Percentiles rank a stretch among this genome's conserved stretches.
phyloP scores from a whole-genome alignment of 2,329 filamentous ascomycete genomes.

The Tolypocladium capitatum region DNA sequence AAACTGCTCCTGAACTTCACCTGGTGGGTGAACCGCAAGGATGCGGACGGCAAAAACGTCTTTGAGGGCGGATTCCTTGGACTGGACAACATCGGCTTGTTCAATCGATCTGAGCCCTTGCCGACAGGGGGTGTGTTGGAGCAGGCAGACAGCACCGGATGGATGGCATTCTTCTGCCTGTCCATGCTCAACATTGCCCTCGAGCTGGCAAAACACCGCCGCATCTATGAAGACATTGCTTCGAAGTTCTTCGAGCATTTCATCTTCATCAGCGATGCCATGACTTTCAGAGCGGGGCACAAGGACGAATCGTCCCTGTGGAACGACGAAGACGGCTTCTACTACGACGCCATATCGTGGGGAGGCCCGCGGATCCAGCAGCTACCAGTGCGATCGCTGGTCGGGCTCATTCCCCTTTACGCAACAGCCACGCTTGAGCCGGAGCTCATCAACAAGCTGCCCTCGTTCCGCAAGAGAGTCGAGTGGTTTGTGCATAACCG shows the following conservation, averaged over 20 bases:
- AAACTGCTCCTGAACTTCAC: conserved; percentile 94
- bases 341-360: conserved; percentile 97
- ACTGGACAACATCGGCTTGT: conserved; percentile 91
- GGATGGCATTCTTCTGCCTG: conserved; percentile 97
- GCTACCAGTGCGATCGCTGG: conserved; percentile 79
- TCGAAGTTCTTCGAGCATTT: conserved; percentile 99
- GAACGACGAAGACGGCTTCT: conserved; percentile 96
- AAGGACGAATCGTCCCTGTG: conserved; percentile 73
- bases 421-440: conserved; percentile 87
- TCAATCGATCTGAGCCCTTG: conserved; percentile 90
- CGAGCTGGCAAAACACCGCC: conserved; percentile 86
- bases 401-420: conserved; percentile 87
- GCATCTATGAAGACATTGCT: conserved; percentile 91
- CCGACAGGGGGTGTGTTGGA: conserved; percentile 89
- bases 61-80: conserved; percentile 95
- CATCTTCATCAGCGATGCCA: conserved; percentile 93
- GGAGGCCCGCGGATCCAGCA: conserved; percentile 89
- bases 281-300: conserved; percentile 65
- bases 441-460: conserved; percentile 81
- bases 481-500: conserved; percentile 91
- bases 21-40: conserved; percentile 98
- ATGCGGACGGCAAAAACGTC: conserved; percentile 87
- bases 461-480: conserved; percentile 82
- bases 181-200: conserved; percentile 96
- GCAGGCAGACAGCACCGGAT: conserved; percentile 93